phyloP scores from a whole-genome alignment of 2,329 filamentous ascomycete species.

The Aspergillus calidoustus region DNA sequence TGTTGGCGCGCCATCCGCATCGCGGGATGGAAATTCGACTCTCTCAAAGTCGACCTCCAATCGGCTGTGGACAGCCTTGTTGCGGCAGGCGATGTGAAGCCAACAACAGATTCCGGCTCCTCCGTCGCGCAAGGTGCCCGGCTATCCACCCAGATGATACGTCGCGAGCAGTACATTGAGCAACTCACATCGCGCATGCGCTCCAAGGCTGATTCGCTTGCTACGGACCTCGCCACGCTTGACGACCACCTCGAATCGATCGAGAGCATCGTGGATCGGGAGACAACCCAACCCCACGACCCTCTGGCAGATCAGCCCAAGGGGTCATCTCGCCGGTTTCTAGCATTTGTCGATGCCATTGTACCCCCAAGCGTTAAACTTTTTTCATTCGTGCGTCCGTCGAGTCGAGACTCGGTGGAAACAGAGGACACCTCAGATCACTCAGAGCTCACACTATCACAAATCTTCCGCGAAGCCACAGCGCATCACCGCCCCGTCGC shows the following conservation, averaged over 20 bases:
- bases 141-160: slow-evolving; percentile 35
- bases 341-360: slow-evolving; percentile 14
- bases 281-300: slow-evolving; percentile 15
- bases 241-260: slow-evolving; percentile 44
- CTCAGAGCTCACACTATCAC: slow-evolving; percentile 12
- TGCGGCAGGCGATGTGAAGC: slow-evolving; percentile 23
- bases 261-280: slow-evolving; percentile 33
- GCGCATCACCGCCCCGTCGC: slow-evolving; percentile 35
- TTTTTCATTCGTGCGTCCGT: slow-evolving; percentile 13
- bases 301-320: background rate
- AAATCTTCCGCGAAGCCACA: slow-evolving; percentile 31
- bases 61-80: slow-evolving; percentile 41
- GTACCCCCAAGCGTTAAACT: slow-evolving; percentile 10
- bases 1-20: slow-evolving; percentile 37
- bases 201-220: slow-evolving; percentile 38
- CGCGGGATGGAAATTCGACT: slow-evolving; percentile 40
- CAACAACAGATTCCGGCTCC: slow-evolving; percentile 2
- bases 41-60: slow-evolving; percentile 40
- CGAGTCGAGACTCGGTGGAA: background rate
- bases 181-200: slow-evolving; percentile 38
- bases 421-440: background rate
- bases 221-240: slow-evolving; percentile 34
- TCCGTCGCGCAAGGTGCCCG: slow-evolving; percentile 32
- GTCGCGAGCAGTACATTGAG: slow-evolving; percentile 39
- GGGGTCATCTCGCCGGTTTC: slow-evolving; percentile 4